Percentiles rank a stretch among this genome's conserved stretches.
Conservation (phyloP, 148 eudicot genomes). For the Vaccinium darrowii region DNA sequence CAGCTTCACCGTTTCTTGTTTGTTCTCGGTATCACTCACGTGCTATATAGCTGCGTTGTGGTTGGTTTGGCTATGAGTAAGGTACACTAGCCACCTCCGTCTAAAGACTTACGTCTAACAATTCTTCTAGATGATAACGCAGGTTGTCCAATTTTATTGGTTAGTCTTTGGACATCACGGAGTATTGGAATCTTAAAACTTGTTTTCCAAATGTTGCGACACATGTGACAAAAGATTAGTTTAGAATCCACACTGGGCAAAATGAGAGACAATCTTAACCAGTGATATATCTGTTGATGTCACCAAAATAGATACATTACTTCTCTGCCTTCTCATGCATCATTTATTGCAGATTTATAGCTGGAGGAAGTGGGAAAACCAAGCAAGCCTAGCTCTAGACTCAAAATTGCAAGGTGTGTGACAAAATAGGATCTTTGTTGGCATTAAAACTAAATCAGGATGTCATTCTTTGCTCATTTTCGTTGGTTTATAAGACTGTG, state of each 20-base stretch:
- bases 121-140: not conserved
- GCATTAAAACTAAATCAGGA: not conserved
- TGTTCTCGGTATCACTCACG: constrained; percentile 95
- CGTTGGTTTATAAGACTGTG: not conserved
- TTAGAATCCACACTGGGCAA: not conserved
- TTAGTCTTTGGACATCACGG: not conserved
- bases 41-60: constrained; percentile 74
- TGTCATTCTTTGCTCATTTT: not conserved
- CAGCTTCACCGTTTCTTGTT: constrained; percentile 97
- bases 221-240: not conserved
- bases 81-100: constrained; percentile 38
- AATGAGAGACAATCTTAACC: not conserved
- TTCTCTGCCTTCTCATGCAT: not conserved
- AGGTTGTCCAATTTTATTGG: not conserved
- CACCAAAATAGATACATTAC: not conserved
- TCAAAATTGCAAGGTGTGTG: constrained; percentile 53
- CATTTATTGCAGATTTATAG: constrained; percentile 71
- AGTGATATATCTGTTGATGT: not conserved
- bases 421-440: not conserved
- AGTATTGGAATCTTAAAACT: not conserved
- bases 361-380: constrained; percentile 98
- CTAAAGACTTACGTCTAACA: not conserved
- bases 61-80: constrained; percentile 93
- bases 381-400: constrained; percentile 58
- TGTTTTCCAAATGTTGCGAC: not conserved